Percentiles rank a stretch among this genome's conserved stretches.
Evolutionary conservation across 768 basidiomycete species (phyloP).

Genomic region (Lactifluus hygrophoroides): DNA sequence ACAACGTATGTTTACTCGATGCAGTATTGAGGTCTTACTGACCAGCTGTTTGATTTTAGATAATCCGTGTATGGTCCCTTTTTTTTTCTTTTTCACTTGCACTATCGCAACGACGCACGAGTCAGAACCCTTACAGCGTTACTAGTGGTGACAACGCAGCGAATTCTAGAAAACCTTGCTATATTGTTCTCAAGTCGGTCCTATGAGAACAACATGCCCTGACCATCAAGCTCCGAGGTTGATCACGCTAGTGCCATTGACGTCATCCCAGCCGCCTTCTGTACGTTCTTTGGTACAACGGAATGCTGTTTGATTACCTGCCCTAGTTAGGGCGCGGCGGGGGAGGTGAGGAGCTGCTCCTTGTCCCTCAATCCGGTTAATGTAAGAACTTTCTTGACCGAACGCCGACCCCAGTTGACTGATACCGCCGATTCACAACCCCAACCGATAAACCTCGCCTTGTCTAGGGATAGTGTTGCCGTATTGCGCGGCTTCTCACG

Average conservation of each 20-base stretch:
- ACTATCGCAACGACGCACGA: slow-evolving; percentile 6
- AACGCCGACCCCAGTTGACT: neutral
- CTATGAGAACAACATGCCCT: neutral
- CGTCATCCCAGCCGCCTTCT: slow-evolving; percentile 61
- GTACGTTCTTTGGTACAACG: slow-evolving; percentile 59
- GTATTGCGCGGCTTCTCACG: slow-evolving; percentile 32
- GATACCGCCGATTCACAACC: slow-evolving; percentile 35
- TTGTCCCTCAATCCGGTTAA: slow-evolving; percentile 61
- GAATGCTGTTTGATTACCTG: too few species aligned
- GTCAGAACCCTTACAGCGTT: slow-evolving; percentile 69
- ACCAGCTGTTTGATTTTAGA: slow-evolving; percentile 28
- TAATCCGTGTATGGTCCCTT: slow-evolving; percentile 46
- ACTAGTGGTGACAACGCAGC: slow-evolving; percentile 36
- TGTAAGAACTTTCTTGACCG: slow-evolving; percentile 29
- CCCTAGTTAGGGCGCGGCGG: too few species aligned
- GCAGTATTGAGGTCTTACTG: neutral
- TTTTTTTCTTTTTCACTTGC: neutral
- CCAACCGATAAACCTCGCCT: slow-evolving; percentile 27
- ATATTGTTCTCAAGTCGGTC: slow-evolving; percentile 46
- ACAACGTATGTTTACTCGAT: slow-evolving; percentile 38
- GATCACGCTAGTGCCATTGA: slow-evolving; percentile 56
- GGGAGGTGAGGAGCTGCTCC: too few species aligned
- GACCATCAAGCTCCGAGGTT: slow-evolving; percentile 7
- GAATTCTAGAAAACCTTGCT: slow-evolving; percentile 45
- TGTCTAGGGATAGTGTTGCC: slow-evolving; percentile 37